Percentiles rank a stretch among this genome's conserved stretches.
These are phyloP conservation scores for Chrysochromulina tobinii DNA, from an alignment of 78 protist genomes.

Conservation along the genomic window DNA sequence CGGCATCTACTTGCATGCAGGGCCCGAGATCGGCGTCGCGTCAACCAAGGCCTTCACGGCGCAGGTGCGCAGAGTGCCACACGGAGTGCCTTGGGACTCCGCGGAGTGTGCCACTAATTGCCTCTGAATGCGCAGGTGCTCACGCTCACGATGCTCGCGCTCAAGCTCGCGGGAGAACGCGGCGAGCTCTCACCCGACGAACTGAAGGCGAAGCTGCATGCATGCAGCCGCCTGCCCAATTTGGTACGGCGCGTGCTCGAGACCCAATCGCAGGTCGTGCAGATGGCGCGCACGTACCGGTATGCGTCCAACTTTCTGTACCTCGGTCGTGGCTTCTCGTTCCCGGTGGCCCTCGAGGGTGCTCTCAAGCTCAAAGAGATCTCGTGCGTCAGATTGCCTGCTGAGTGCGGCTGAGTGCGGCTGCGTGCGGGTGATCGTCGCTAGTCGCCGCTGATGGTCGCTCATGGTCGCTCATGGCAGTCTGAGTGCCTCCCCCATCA, in stretches of 20 bases:
- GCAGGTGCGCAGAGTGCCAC: conserved; percentile 47
- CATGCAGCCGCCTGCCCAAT: not conserved
- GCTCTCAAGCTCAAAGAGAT: conserved; percentile 78
- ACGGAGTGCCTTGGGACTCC: too few relatives aligned
- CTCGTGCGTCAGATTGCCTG: conserved; percentile 29
- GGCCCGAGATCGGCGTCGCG: conserved; percentile 98
- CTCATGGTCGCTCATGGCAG: too few relatives aligned
- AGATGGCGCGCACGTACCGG: conserved; percentile 64
- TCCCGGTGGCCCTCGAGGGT: conserved; percentile 93
- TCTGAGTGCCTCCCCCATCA: too few relatives aligned
- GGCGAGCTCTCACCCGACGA: not conserved
- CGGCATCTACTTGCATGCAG: conserved; percentile 89
- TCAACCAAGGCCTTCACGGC: conserved; percentile 98
- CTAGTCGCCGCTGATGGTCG: too few relatives aligned
- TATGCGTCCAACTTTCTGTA: conserved; percentile 67
- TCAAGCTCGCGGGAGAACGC: not conserved
- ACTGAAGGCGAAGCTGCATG: not conserved
- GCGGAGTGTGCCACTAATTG: too few relatives aligned
- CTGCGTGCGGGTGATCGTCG: not conserved
- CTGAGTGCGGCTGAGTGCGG: not conserved
- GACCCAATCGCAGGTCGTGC: not conserved
- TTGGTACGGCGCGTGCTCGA: not conserved
- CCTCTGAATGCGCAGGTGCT: not conserved
- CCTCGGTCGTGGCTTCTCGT: conserved; percentile 89
- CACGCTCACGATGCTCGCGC: conserved; percentile 32